Evolutionary conservation across 805 yeast genomes (phyloP), one percentile per base, ranked within the genome.

Genomic region (Pichia phayaonensis): DNA sequence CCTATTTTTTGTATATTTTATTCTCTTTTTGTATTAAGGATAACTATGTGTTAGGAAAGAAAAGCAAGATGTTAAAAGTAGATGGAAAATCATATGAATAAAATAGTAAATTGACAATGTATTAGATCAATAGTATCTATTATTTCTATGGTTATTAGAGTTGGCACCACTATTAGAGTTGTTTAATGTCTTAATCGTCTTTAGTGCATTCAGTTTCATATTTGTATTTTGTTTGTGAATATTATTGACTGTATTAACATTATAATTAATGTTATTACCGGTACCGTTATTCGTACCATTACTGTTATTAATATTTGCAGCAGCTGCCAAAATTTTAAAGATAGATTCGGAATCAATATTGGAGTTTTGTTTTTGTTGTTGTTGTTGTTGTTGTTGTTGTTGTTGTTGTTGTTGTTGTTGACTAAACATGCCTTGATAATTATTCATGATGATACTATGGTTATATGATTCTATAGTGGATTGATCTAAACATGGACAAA

Each of bases 401-500:
- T 34, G 38, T 34, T 29, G 31, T 31, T 31, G n/a, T 31, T 31
- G 36, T 31, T 31, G 15, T 31, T 31, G 36, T 13, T 12, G 15
- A 8, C 23, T 39, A 15, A 39, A 20, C 12, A 4, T 49, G 44
- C 53, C n/a, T 54, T 23, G 11, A n/a, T 13, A 26, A 42, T 15
- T 38, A 13, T 26, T 40, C 15, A 41, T 8, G 11, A 16, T 27
- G 7, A 29, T 20, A 15, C 8, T 21, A 16, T 44, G n/a, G 20
- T 41, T 26, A 44, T 38, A 40, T 1, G 34, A 20, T 2, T 49
- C 26, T 6, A 45, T 36, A 8, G 39, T 27, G 7, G 47, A 24
- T 22, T 24, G 21, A 38, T 45, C 50, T 6, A 51, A 13, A 13
- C 63, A 46, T 21, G 86, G 86, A 56, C 83, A 81, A 63, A 86